Conservation (phyloP, 2,329 filamentous ascomycete genomes). For the Fusarium drepaniforme region DNA sequence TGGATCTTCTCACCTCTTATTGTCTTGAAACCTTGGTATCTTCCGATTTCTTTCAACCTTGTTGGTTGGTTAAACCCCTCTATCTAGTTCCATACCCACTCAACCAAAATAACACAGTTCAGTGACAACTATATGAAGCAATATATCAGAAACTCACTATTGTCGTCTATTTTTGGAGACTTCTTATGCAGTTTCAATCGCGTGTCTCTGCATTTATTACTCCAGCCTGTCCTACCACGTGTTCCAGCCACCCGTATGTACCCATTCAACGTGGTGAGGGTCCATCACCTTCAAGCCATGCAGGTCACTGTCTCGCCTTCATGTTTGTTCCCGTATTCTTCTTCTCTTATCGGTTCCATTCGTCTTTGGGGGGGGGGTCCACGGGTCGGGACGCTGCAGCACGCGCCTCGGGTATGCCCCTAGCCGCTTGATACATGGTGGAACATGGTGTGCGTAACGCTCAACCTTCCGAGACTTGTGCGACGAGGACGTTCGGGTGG, state of each 20-base stretch:
- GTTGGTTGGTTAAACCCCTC: background rate
- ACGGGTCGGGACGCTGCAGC: constrained; percentile 6
- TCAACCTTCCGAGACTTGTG: constrained; percentile 11
- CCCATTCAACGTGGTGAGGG: background rate
- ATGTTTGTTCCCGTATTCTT: background rate
- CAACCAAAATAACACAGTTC: background rate
- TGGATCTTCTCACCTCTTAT: background rate
- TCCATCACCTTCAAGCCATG: background rate
- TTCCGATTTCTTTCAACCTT: background rate
- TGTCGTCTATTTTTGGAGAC: background rate
- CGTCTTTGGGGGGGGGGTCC: background rate
- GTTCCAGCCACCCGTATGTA: background rate
- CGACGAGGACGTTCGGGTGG: background rate
- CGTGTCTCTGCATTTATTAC: background rate
- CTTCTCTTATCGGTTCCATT: background rate
- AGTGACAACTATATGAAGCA: background rate
- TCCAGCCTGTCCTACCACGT: background rate
- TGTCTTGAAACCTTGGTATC: background rate
- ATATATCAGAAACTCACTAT: background rate
- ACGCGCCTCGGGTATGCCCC: constrained; percentile 17
- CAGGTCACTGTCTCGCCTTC: background rate
- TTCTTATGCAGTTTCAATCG: background rate
- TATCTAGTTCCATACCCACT: background rate
- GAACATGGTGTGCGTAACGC: background rate
- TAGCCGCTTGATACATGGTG: constrained; percentile 17